Percentiles rank a stretch among this genome's conserved stretches.
These are phyloP conservation scores for Trichoderma sp. DNA, from an alignment of 2,329 filamentous ascomycete species.

Conservation along the genomic window DNA sequence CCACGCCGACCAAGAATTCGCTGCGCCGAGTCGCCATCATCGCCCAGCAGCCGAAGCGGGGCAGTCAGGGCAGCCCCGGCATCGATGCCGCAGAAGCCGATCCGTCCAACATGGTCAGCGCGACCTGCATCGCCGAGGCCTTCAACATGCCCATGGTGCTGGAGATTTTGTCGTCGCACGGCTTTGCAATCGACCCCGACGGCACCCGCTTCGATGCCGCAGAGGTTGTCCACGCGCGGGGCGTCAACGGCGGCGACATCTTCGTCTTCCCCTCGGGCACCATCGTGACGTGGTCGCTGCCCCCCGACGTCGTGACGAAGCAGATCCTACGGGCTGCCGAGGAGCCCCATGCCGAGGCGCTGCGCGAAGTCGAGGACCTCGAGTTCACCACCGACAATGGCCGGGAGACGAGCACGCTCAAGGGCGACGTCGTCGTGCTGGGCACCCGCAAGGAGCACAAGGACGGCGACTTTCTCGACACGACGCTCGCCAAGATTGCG, in stretches of 20 bases:
- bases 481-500: conserved; percentile 85
- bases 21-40: conserved; percentile 82
- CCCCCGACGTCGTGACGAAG: conserved; percentile 69
- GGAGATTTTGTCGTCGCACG: conserved; percentile 55
- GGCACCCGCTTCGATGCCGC: conserved; percentile 57
- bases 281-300: conserved; percentile 86
- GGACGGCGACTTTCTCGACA: conserved; percentile 49
- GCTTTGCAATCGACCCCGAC: conserved; percentile 61
- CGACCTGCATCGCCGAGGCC: conserved; percentile 60
- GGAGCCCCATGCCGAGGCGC: conserved; percentile 63
- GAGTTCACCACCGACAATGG: conserved; percentile 76
- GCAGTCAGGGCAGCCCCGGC: conserved; percentile 32
- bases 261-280: conserved; percentile 96
- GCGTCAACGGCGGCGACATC: conserved; percentile 71
- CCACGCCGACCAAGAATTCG: conserved; percentile 61
- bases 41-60: conserved; percentile 60
- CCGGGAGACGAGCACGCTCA: conserved; percentile 71
- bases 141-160: conserved; percentile 62
- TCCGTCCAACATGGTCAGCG: conserved; percentile 49
- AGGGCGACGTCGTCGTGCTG: conserved; percentile 83
- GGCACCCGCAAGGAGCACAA: conserved; percentile 63
- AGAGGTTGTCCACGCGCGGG: conserved; percentile 62
- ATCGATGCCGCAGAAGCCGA: conserved; percentile 31
- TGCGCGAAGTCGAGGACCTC: conserved; percentile 82
- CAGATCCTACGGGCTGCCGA: conserved; percentile 74